Percentiles rank a stretch among this genome's conserved stretches.
Conservation (phyloP, 192 early-diverging fungal genomes). For the Helicostylum pulchrum region DNA sequence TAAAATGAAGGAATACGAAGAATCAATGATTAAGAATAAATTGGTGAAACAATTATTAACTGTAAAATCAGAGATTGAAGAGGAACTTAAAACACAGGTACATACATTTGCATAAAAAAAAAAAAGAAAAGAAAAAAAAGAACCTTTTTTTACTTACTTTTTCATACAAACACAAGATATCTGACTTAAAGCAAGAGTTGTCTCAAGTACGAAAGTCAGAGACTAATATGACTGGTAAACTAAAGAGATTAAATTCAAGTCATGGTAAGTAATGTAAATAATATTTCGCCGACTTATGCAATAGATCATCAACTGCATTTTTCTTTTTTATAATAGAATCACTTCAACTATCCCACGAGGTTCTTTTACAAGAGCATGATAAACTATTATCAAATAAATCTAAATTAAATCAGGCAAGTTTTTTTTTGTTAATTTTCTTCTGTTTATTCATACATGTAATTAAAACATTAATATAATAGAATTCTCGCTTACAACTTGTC, state of each 20-base stretch:
- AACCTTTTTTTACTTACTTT: neutral
- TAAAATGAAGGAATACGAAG: neutral
- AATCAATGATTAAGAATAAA: neutral
- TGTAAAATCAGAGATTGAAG: neutral
- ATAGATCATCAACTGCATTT: neutral
- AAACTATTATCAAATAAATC: neutral
- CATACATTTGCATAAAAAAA: neutral
- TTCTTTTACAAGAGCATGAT: conserved; percentile 7
- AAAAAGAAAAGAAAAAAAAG: no score
- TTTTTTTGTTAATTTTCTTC: no score
- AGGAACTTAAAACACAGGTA: conserved; percentile 1
- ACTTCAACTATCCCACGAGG: conserved; percentile 5
- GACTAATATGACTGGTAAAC: neutral
- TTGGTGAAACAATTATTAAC: neutral
- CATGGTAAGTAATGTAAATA: neutral
- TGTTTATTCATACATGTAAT: no score
- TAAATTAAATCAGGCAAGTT: no score
- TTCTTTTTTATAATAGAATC: neutral
- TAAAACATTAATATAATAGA: no score
- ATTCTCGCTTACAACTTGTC: no score
- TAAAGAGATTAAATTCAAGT: conserved; percentile 5
- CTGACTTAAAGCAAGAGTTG: conserved; percentile 13
- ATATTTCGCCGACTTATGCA: neutral
- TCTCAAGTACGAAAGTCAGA: conserved; percentile 1
- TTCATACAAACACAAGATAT: neutral